Evolutionary conservation across 495 filamentous ascomycete genomes (phyloP).

Genomic region (Neurospora hispaniola): DNA sequence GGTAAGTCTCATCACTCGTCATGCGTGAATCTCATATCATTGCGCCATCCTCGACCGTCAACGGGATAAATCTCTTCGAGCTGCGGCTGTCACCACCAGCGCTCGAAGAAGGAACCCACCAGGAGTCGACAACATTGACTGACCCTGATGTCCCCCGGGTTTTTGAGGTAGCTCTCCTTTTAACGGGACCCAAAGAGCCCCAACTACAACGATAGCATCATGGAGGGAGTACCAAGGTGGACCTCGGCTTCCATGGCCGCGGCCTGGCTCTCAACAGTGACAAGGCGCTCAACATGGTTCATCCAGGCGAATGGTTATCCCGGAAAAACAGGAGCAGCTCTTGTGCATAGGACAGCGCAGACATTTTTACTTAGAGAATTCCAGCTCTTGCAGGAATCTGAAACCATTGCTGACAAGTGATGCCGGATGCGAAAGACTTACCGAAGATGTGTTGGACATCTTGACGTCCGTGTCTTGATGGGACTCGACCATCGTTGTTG

Average conservation of each 20-base stretch:
- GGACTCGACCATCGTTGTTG: neutral
- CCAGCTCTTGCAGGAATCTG: neutral
- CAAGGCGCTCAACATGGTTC: neutral
- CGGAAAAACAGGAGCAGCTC: neutral
- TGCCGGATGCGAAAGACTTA: neutral
- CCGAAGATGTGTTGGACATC: neutral
- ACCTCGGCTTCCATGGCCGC: neutral
- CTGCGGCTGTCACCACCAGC: neutral
- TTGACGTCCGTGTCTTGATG: neutral
- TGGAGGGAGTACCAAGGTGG: neutral
- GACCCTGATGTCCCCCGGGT: neutral
- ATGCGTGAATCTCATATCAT: neutral
- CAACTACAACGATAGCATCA: neutral
- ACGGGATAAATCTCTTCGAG: neutral
- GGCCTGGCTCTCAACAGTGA: neutral
- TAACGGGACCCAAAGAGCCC: neutral
- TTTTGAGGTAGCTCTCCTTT: neutral
- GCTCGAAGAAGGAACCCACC: neutral
- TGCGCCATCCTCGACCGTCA: neutral
- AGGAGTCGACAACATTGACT: neutral
- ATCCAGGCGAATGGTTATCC: neutral
- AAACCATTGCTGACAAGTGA: neutral
- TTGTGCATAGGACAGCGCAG: neutral
- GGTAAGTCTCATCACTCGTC: neutral
- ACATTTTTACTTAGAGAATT: neutral